Evolutionary conservation across 768 basidiomycete species (phyloP).

Genomic region (Asterophora parasitica): DNA sequence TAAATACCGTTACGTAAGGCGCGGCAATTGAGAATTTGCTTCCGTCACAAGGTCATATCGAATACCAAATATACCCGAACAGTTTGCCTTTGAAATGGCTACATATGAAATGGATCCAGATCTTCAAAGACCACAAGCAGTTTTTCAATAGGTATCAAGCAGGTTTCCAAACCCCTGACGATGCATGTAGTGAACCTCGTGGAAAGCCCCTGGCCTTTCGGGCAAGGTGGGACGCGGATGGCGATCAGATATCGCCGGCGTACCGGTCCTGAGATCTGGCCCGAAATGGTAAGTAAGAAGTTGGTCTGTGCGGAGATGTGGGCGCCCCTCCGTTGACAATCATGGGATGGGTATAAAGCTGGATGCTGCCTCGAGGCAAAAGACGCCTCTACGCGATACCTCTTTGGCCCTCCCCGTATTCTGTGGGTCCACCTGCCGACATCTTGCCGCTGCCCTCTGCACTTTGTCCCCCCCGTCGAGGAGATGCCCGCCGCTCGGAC

Average conservation of each 20-base stretch:
- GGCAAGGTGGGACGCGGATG: constrained; percentile 16
- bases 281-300: constrained; percentile 15
- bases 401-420: constrained; percentile 15
- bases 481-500: constrained; percentile 47
- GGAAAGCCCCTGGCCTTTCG: constrained; percentile 11
- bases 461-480: constrained; percentile 10
- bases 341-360: constrained; percentile 21
- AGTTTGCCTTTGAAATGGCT: neutral
- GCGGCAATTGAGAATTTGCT: constrained; percentile 5
- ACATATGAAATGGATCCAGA: too few species aligned
- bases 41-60: constrained; percentile 15
- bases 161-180: neutral
- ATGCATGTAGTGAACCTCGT: constrained; percentile 3
- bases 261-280: constrained; percentile 18
- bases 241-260: constrained; percentile 18
- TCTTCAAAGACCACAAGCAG: too few species aligned
- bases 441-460: constrained; percentile 1
- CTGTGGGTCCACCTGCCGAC: constrained; percentile 17
- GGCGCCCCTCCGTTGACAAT: constrained; percentile 14
- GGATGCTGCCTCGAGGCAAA: constrained; percentile 18
- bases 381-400: constrained; percentile 21
- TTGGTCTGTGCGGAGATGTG: constrained; percentile 16
- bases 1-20: constrained; percentile 6
- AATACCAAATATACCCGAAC: constrained; percentile 7
- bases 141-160: too few species aligned